These are phyloP conservation scores for Pyrenula massariospora DNA, from an alignment of 495 filamentous ascomycete species.

Conservation along the genomic window DNA sequence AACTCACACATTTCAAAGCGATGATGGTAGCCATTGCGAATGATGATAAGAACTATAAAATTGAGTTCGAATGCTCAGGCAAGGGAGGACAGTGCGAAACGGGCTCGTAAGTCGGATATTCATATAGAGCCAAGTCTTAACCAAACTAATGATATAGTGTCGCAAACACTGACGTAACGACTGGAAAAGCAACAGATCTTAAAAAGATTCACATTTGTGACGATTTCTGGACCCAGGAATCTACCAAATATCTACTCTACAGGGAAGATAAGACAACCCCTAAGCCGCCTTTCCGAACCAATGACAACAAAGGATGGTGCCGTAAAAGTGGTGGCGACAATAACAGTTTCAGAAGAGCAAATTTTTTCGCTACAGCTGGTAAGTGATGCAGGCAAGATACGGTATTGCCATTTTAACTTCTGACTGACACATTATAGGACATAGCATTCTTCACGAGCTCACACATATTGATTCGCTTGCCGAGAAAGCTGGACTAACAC, in stretches of 20 bases:
- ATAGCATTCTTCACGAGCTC: neutral
- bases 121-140: neutral
- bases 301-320: neutral
- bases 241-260: neutral
- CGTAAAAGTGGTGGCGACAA: neutral
- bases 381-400: neutral
- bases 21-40: neutral
- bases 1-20: neutral
- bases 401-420: neutral
- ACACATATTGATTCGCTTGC: neutral
- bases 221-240: neutral
- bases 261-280: neutral
- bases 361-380: neutral
- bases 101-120: neutral
- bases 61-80: neutral
- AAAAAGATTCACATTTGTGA: neutral
- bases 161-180: neutral
- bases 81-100: neutral
- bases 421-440: neutral
- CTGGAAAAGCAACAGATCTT: neutral
- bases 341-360: neutral
- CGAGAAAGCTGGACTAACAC: neutral
- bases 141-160: neutral
- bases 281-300: neutral
- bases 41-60: neutral